These are phyloP conservation scores for Penicillium italicum DNA, from an alignment of 2,329 filamentous ascomycete genomes.

Conservation along the genomic window DNA sequence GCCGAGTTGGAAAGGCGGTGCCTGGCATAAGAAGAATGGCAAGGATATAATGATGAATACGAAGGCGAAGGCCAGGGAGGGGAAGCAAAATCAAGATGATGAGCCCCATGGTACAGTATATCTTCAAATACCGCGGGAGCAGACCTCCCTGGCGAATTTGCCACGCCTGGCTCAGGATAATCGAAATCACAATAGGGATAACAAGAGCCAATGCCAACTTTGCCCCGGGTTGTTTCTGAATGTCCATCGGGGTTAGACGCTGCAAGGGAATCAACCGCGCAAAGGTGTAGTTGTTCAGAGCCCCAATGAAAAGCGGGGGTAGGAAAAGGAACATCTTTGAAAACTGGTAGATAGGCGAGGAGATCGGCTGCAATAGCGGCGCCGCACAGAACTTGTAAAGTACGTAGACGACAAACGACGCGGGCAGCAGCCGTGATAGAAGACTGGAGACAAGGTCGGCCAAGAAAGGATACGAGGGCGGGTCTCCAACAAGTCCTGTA, in stretches of 20 bases:
- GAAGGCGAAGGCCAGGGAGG: slow-evolving; percentile 72
- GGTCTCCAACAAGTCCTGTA: slow-evolving; percentile 83
- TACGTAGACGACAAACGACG: slow-evolving; percentile 80
- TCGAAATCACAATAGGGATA: slow-evolving; percentile 63
- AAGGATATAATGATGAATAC: slow-evolving; percentile 94
- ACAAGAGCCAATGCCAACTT: slow-evolving; percentile 77
- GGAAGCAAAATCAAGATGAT: slow-evolving; percentile 67
- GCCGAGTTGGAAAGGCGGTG: slow-evolving; percentile 82
- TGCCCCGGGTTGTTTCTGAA: slow-evolving; percentile 84
- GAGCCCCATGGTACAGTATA: slow-evolving; percentile 67
- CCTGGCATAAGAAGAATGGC: slow-evolving; percentile 82
- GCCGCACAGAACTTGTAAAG: slow-evolving; percentile 79
- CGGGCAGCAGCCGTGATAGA: slow-evolving; percentile 78
- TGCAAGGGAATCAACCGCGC: slow-evolving; percentile 83
- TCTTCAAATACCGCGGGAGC: slow-evolving; percentile 69
- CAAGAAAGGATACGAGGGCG: slow-evolving; percentile 65
- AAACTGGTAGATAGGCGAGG: slow-evolving; percentile 59
- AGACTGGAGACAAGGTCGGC: slow-evolving; percentile 72
- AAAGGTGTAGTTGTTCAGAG: slow-evolving; percentile 92
- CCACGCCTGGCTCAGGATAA: slow-evolving; percentile 74
- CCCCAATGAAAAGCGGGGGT: slow-evolving; percentile 84
- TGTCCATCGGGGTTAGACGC: slow-evolving; percentile 84
- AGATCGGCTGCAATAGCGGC: slow-evolving; percentile 67
- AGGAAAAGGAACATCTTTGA: slow-evolving; percentile 91
- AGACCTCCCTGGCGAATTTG: slow-evolving; percentile 81